phyloP scores from a whole-genome alignment of 257 asterid genomes.

The Rubia yunnanensis region DNA sequence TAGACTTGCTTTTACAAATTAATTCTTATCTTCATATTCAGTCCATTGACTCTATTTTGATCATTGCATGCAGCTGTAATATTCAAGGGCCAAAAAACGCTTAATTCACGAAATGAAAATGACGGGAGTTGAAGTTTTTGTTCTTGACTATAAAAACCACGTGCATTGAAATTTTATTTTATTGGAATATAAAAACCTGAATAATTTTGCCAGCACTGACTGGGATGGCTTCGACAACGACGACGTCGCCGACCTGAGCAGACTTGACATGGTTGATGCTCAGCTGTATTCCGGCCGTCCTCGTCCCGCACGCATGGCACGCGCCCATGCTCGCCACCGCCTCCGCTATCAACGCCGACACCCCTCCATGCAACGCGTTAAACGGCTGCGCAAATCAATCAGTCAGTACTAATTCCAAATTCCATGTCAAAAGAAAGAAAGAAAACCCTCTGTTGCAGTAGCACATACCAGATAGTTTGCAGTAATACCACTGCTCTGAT shows the following conservation, averaged over 20 bases:
- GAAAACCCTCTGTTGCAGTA: too few relatives aligned
- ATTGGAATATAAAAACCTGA: not conserved
- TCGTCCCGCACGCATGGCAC: not conserved
- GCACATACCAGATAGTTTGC: too few relatives aligned
- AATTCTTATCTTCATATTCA: too few relatives aligned
- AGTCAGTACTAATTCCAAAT: not conserved
- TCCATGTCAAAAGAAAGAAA: not conserved
- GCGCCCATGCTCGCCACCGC: slow-evolving; percentile 14
- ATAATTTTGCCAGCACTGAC: slow-evolving; percentile 6
- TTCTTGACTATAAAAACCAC: too few relatives aligned
- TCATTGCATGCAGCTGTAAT: too few relatives aligned
- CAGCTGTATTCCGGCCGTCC: slow-evolving; percentile 9
- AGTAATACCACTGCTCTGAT: too few relatives aligned
- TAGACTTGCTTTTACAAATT: too few relatives aligned
- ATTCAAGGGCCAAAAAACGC: not conserved
- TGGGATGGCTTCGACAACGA: slow-evolving; percentile 3
- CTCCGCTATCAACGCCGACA: slow-evolving; percentile 15
- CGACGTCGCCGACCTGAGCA: slow-evolving; percentile 9
- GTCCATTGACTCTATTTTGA: too few relatives aligned
- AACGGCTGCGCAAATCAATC: slow-evolving; percentile 4
- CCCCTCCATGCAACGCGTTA: slow-evolving; percentile 11
- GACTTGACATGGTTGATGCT: slow-evolving; percentile 6
- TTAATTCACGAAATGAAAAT: too few relatives aligned
- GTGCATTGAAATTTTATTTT: not conserved
- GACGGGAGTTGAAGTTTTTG: too few relatives aligned